These are phyloP conservation scores for Phytopythium cucurbitacearum DNA, from an alignment of 352 stramenopile genomes.

Conservation along the genomic window DNA sequence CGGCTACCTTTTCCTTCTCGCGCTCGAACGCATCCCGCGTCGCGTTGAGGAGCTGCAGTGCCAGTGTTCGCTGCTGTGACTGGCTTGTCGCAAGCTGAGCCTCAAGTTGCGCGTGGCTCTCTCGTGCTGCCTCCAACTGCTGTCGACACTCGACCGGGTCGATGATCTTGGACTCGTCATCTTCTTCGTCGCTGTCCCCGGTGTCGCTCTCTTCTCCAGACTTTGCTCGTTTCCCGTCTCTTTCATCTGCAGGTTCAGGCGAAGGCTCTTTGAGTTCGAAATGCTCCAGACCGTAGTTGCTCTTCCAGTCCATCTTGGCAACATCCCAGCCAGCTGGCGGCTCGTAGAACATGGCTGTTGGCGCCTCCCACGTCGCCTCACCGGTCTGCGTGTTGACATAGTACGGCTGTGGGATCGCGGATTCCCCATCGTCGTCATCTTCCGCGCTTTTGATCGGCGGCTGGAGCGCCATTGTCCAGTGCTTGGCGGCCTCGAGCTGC, in stretches of 20 bases:
- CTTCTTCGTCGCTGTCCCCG: constrained; percentile 13
- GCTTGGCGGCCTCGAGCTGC: constrained; percentile 31
- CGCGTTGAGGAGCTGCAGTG: constrained; percentile 60
- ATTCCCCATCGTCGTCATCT: constrained; percentile 12
- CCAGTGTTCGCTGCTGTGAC: constrained; percentile 36
- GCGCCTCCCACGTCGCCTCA: constrained; percentile 50
- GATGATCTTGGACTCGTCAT: constrained; percentile 13
- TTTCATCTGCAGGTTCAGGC: background rate
- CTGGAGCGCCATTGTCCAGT: constrained; percentile 50
- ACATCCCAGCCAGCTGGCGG: constrained; percentile 49
- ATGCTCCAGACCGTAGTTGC: constrained; percentile 37
- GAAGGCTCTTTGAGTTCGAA: constrained; percentile 25
- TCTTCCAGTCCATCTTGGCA: constrained; percentile 53
- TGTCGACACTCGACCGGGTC: constrained; percentile 44
- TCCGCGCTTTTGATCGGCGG: constrained; percentile 8
- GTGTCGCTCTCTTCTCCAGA: constrained; percentile 4
- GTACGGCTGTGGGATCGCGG: constrained; percentile 29
- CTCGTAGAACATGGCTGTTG: constrained; percentile 55
- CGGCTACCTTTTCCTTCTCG: constrained; percentile 41
- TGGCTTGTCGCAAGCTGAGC: constrained; percentile 26
- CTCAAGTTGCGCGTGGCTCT: constrained; percentile 22
- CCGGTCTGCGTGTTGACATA: constrained; percentile 54
- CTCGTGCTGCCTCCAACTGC: constrained; percentile 35
- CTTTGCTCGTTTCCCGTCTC: constrained; percentile 7
- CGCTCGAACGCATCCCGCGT: constrained; percentile 50